Conservation (phyloP, 2,329 filamentous ascomycete species). For the Claviceps humidiphila region DNA sequence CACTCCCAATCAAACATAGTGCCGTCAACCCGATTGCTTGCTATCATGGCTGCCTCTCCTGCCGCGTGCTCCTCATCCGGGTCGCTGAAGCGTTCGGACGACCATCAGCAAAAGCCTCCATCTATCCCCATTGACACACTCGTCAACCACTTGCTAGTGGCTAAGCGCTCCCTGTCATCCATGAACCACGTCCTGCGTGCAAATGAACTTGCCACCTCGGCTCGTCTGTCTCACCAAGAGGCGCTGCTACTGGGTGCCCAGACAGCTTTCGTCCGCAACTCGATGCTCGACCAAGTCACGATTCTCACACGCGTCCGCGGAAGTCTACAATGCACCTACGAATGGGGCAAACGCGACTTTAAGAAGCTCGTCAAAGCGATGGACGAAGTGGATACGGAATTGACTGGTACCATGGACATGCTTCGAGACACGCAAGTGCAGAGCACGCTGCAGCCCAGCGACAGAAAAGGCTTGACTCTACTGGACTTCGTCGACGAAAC, state of each 20-base stretch:
- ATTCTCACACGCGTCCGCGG: constrained; percentile 38
- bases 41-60: constrained; percentile 23
- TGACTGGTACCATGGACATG: constrained; percentile 53
- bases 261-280: constrained; percentile 51
- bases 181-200: constrained; percentile 74
- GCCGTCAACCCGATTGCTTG: neutral
- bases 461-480: constrained; percentile 47
- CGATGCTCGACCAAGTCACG: constrained; percentile 42
- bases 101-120: constrained; percentile 8
- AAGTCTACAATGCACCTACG: constrained; percentile 41
- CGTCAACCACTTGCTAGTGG: constrained; percentile 70
- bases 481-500: constrained; percentile 67
- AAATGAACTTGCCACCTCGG: constrained; percentile 69
- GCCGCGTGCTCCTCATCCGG: constrained; percentile 21
- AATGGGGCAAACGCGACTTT: constrained; percentile 46
- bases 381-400: constrained; percentile 50
- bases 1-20: neutral
- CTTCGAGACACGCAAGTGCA: constrained; percentile 54
- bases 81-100: constrained; percentile 19
- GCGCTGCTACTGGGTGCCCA: constrained; percentile 60
- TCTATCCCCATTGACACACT: constrained; percentile 53
- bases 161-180: constrained; percentile 76
- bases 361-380: constrained; percentile 48
- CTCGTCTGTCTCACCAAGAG: constrained; percentile 65
- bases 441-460: constrained; percentile 43